phyloP scores from a whole-genome alignment of 2,329 filamentous ascomycete species.

The Claviceps paspali region DNA sequence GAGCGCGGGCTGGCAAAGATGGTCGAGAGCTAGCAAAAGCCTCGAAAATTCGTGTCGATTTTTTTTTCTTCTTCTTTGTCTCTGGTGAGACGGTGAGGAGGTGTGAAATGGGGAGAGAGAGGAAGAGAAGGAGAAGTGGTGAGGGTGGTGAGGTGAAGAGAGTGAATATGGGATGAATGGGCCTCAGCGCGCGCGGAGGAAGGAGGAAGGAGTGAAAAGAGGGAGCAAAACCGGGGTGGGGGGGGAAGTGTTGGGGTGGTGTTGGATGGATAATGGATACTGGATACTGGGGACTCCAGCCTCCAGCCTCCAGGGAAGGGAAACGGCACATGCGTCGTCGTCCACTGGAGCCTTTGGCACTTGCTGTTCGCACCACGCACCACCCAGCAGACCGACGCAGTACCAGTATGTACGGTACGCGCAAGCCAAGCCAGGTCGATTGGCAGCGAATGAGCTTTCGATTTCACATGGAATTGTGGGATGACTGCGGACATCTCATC shows the following conservation, averaged over 20 bases:
- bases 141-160: neutral
- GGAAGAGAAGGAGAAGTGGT: constrained; percentile 14
- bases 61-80: no score
- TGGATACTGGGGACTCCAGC: no score
- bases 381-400: neutral
- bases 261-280: constrained; percentile 5
- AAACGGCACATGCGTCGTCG: no score
- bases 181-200: constrained; percentile 9
- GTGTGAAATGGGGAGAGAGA: constrained; percentile 13
- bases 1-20: constrained; percentile 5
- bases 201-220: constrained; percentile 14
- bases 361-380: neutral
- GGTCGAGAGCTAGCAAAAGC: constrained; percentile 35
- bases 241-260: constrained; percentile 9
- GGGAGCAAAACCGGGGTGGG: constrained; percentile 10
- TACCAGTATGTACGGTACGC: no score
- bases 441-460: neutral
- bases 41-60: no score
- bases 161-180: constrained; percentile 10
- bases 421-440: neutral
- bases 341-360: neutral
- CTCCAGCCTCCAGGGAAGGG: no score
- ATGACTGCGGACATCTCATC: no score
- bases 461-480: neutral
- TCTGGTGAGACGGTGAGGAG: constrained; percentile 11